Evolutionary conservation across 2,329 filamentous ascomycete genomes (phyloP), one percentile per base, ranked within the genome.

Genomic region (Escovopsis sp.): DNA sequence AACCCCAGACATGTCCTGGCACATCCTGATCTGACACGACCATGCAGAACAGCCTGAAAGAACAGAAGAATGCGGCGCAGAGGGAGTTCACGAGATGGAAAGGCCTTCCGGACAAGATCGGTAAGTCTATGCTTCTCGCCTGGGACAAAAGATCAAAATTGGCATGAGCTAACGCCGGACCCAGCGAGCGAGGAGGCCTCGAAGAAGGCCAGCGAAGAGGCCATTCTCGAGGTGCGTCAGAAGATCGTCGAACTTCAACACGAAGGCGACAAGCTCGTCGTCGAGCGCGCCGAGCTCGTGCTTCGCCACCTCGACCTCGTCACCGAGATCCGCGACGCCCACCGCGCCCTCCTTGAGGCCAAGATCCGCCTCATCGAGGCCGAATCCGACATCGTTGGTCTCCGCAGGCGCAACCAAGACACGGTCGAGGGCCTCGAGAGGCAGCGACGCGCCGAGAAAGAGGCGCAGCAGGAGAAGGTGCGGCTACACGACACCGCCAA

Each of bases 341-440:
- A 81, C 35, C 66, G 77, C 31, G 68, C 70, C 12, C 58, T 84
- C 10, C 56, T 87, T 13, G 76, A 87, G 46, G 74, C 72, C 2
- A 70, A 82, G 44, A 66, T 94, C 31, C 66, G 75, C 41, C 60
- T 71, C 1, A 70, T 92, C 21, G 90, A 98, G 61, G 87, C 85
- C 1, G 55, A 65, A n/a, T 94, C 86, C 0, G 90, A 98, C 48
- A 56, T 80, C 3, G 65, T 73, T 31, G 70, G 71, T 5, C 63
- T 94, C n/a, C 70, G 72, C 46, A 61, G 62, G 13, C 76, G 76
- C 39, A 84, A 85, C 45, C 46, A 54, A 8, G 63, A 72, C 33
- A 72, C 85, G 39, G 63, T 67, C 36, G 50, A 62, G 29, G 55
- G 58, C 30, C 60, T 80, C 4, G 62, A 69, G 16, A 51, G 57